These are phyloP conservation scores for Mycena indigotica DNA, from an alignment of 768 basidiomycete species.

Conservation along the genomic window DNA sequence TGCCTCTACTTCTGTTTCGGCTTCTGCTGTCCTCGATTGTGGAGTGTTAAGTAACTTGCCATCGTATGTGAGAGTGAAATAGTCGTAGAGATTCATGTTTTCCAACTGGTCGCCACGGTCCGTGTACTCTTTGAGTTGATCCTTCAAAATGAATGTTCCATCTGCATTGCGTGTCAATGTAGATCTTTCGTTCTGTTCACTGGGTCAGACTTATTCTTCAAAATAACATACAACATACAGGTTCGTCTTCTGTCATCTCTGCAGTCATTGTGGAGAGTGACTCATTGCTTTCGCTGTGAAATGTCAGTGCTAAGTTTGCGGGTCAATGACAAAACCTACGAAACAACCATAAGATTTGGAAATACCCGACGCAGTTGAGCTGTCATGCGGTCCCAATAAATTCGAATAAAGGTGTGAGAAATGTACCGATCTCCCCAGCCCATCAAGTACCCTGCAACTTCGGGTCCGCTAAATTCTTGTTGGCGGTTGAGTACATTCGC, in stretches of 20 bases:
- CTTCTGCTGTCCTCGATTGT: not conserved
- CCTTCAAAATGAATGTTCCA: not conserved
- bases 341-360: slow-evolving; percentile 2
- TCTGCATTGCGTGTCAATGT: not conserved
- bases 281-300: not conserved
- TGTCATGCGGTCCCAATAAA: slow-evolving; percentile 35
- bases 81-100: not conserved
- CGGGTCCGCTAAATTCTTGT: slow-evolving; percentile 41
- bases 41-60: slow-evolving; percentile 17
- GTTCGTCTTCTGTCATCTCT: slow-evolving; percentile 1
- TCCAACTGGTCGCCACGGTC: slow-evolving; percentile 19
- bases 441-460: slow-evolving; percentile 43
- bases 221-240: no score
- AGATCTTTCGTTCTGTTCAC: not conserved
- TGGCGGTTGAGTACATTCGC: slow-evolving; percentile 33
- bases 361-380: slow-evolving; percentile 16
- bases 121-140: slow-evolving; percentile 24
- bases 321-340: not conserved
- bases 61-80: slow-evolving; percentile 7
- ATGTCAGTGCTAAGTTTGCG: not conserved
- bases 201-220: not conserved
- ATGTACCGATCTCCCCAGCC: slow-evolving; percentile 41
- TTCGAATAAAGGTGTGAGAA: slow-evolving; percentile 38
- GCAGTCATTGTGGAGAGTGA: not conserved
- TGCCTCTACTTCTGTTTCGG: no score